Base-by-base conservation (phyloP, 129 eudicot genomes). In the Pulicaria dysenterica region DNA sequence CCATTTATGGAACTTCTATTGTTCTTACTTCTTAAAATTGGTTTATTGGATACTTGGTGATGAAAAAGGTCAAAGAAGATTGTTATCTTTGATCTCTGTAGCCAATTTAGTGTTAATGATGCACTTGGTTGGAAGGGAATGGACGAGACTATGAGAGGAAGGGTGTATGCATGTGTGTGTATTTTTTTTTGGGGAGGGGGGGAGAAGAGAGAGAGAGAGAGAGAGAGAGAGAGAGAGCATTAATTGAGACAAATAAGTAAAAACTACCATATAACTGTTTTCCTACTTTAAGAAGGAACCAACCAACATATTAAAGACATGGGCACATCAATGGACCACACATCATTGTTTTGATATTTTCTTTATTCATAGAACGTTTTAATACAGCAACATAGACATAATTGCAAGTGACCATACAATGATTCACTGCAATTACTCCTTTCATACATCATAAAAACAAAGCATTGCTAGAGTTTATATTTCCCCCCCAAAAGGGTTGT, bases 301-400 rank as follows among this genome's bases (percentile, higher is more conserved):
- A 80, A 87, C 83, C 65, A 77, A 60, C 84, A 79, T 58, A 76
- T 58, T 77, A 51, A 71, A 76, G 62, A 60, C 81, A 73, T 79
- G 79, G 79, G 73, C 63, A 70, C 76, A 68, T 62, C 70, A 58
- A 62, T 61, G 81, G 80, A 77, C 81, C 80, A 84, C 85, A 84
- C 75, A 77, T 63, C 82, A 77, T 68, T 80, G 73, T n/a, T 75
- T 73, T 14, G 48, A 75, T 67, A 42, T 79, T 45, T 73, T 76
- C 50, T 69, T 73, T 67, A 73, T 80, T 70, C 54, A 73, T 64
- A 69, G 14, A 80, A 83, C 73, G 69, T 76, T 79, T 36, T 54
- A 60, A 54, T 60, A 78, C 38, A 64, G 7, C 67, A 71, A 50
- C 80, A 61, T 63, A 58, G 34, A 70, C 71, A 74, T 55, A 75